These are phyloP conservation scores for Xylariales sp. DNA, from an alignment of 2,329 filamentous ascomycete genomes.

Conservation along the genomic window DNA sequence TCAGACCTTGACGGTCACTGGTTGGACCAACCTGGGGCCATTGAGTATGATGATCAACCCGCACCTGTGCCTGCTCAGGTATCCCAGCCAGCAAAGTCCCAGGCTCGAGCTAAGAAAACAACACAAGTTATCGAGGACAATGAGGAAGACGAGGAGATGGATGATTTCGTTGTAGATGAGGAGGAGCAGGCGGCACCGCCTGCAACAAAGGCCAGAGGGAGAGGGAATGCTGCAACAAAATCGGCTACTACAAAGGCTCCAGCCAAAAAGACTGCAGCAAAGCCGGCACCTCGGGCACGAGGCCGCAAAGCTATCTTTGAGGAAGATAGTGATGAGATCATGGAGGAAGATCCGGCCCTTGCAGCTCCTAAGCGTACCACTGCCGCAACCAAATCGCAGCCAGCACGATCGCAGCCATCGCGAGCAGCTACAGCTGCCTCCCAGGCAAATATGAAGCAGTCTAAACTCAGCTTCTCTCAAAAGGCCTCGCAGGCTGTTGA, in stretches of 20 bases:
- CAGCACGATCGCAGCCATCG: conserved; percentile 29
- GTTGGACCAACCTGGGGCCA: conserved; percentile 71
- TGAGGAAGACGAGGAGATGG: conserved; percentile 11
- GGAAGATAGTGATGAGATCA: conserved; percentile 39
- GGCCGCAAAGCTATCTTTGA: conserved; percentile 35
- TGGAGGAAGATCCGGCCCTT: conserved; percentile 44
- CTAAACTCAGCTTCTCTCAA: conserved; percentile 47
- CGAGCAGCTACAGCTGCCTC: conserved; percentile 15
- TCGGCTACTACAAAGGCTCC: conserved; percentile 31
- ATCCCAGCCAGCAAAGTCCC: conserved; percentile 29
- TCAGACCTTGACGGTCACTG: conserved; percentile 84
- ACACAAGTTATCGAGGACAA: conserved; percentile 26
- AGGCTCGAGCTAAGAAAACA: conserved; percentile 22
- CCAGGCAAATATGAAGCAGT: conserved; percentile 35
- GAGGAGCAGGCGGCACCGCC: too few species aligned
- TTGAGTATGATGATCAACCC: conserved; percentile 40
- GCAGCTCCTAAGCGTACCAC: conserved; percentile 20
- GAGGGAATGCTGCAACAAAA: conserved; percentile 23
- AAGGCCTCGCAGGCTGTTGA: conserved; percentile 46
- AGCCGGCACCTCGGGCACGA: conserved; percentile 30
- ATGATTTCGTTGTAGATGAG: conserved; percentile 29
- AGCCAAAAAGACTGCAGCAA: conserved; percentile 39
- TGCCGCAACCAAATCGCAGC: conserved; percentile 27
- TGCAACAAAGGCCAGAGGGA: conserved; percentile 20
- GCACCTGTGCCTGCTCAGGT: conserved; percentile 29